Evolutionary conservation across 2,329 filamentous ascomycete species (phyloP), one percentile per base, ranked within the genome.

Genomic region (Pseudonectria buxi): DNA sequence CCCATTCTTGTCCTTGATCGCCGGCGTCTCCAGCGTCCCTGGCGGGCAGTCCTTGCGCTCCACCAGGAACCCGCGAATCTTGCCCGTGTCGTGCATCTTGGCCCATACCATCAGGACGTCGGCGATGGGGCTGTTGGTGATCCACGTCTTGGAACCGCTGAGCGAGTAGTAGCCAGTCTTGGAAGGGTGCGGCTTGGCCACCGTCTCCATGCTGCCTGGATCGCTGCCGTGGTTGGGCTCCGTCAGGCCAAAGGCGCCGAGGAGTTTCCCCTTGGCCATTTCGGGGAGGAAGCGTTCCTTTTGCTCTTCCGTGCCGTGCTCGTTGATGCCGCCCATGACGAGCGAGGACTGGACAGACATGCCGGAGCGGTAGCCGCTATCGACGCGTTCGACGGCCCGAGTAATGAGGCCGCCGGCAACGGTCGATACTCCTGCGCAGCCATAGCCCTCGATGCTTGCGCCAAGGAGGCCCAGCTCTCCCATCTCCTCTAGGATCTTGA

Each of bases 141-240:
- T 95, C 88, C 88, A 95, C 1, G 89, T 95, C 71, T 95, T 95
- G 32, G 84, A 68, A 2, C 88, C 88, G 30, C 81, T 86, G 25
- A 95, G 65, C 28, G 80, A 75, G 51, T 82, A 84, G 59, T 87
- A 86, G 1, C 87, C 88, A 54, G 85, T 82, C 68, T 89, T 89
- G 7, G 77, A 81, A 6, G 87, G 85, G 57, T 95, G 87, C 32
- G 81, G 80, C 57, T 81, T 86, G n/a, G 88, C 89, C 9, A 76
- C 72, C 6, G 83, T 87, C 70, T 95, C 88, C 86, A 95, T 90
- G 25, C 83, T 86, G 11, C 87, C 88, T 5, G 88, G 88, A 56
- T 95, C 89, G 37, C 85, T 92, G 40, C 88, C 88, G 59, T 95
- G 88, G 60, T 95, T 94, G 36, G 89, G 88, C 62, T 95, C 88